These are phyloP conservation scores for Collybia sp. DNA, from an alignment of 768 basidiomycete genomes.

Conservation along the genomic window DNA sequence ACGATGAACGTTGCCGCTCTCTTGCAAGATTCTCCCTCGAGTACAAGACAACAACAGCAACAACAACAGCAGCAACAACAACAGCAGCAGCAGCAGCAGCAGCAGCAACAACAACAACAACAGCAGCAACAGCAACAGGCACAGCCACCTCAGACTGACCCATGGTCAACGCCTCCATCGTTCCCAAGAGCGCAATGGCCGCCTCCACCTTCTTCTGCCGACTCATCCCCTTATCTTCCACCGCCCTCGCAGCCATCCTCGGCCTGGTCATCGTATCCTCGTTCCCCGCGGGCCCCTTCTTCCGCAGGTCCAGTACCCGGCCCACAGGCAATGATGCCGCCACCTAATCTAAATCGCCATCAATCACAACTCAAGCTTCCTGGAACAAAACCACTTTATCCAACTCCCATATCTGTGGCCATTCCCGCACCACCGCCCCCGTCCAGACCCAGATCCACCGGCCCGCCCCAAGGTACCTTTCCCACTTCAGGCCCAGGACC, in stretches of 20 bases:
- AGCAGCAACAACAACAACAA: constrained; percentile 3
- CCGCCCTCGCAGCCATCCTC: constrained; percentile 18
- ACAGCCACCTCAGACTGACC: constrained; percentile 1
- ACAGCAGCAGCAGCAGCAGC: constrained; percentile 7
- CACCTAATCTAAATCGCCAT: background rate
- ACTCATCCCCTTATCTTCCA: constrained; percentile 11
- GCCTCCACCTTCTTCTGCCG: background rate
- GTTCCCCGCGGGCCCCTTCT: background rate
- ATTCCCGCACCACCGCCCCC: constrained; percentile 4
- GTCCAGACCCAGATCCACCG: constrained; percentile 11
- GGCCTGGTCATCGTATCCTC: background rate
- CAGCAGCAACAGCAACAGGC: constrained; percentile 5
- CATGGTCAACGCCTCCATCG: background rate
- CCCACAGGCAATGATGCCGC: background rate
- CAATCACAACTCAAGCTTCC: background rate
- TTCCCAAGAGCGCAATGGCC: background rate
- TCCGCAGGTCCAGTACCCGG: constrained; percentile 1
- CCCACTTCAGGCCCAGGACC: constrained; percentile 18
- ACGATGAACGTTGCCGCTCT: constrained; percentile 68
- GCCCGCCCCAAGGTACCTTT: constrained; percentile 7
- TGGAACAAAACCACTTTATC: background rate
- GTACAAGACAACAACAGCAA: constrained; percentile 30
- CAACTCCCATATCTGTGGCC: background rate
- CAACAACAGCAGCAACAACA: constrained; percentile 20
- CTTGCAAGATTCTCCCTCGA: constrained; percentile 66